Evolutionary conservation across 2,329 filamentous ascomycete species (phyloP), one percentile per base, ranked within the genome.

Genomic region (Ilyonectria mors-panacis): DNA sequence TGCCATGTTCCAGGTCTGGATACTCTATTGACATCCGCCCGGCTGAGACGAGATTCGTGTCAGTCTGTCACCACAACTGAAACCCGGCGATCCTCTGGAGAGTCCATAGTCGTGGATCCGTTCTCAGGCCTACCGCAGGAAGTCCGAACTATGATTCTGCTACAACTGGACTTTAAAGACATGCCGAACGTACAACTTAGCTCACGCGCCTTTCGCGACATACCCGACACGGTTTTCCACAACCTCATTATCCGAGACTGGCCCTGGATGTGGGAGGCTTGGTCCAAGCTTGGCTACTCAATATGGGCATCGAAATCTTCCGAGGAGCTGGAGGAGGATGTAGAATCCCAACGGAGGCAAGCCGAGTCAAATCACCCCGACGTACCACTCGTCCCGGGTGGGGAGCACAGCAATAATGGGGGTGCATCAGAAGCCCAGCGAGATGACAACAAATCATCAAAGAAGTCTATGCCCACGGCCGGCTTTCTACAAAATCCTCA

Each of bases 201-300:
- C 1, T 73, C 70, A 7, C 61, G 63, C 7, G 44, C 63, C 15
- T 73, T 73, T 37, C 45, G 66, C 3, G 39, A 51, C 12, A 26
- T 73, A 6, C 70, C 70, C 7, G 37, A 51, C 13, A 12, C 50
- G 1, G 21, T 72, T 0, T 65, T 73, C 19, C 61, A 50, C 3
- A 6, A 53, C 4, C 19, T 69, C 21, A 63, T 57, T 7, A 26
- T 73, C 5, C 56, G 62, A 8, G 45, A 73, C 0, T 58, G 21
- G 3, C 71, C 72, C 6, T 73, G 71, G 65, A 19, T 73, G 1
- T 73, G 65, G 2, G 72, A 73, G 37, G 65, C 69, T 7, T 73
- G 71, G 71, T 66, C 67, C 0, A 39, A 63, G 5, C 9, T 69
- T 10, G 48, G 63, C 2, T 63, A 69, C 6, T 69, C 69, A 2